These are phyloP conservation scores for Globisporangium perplexum DNA, from an alignment of 352 stramenopile species.

Conservation along the genomic window DNA sequence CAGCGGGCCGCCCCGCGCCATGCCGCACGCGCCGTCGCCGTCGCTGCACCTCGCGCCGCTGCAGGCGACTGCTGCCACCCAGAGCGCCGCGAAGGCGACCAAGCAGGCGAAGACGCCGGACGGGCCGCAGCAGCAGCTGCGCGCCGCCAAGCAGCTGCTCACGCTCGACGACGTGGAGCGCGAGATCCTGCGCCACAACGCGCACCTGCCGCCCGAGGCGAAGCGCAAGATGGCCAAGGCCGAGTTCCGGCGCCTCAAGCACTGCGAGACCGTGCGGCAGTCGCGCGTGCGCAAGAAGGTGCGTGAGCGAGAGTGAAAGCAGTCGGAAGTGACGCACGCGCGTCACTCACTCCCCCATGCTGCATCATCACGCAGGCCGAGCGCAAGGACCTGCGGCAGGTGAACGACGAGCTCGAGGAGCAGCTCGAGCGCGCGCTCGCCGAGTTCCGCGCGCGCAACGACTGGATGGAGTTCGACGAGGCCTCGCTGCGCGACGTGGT, in stretches of 20 bases:
- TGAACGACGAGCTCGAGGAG: conserved; percentile 55
- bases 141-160: conserved; percentile 23
- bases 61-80: conserved; percentile 5
- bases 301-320: too few species aligned
- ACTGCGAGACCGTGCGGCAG: conserved; percentile 75
- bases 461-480: conserved; percentile 59
- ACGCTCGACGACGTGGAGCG: conserved; percentile 63
- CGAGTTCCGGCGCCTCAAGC: conserved; percentile 69
- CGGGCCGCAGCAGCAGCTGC: conserved; percentile 1
- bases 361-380: conserved; percentile 16
- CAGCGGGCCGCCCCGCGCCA: conserved; percentile 13
- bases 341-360: too few species aligned
- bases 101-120: background rate
- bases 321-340: too few species aligned
- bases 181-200: conserved; percentile 34
- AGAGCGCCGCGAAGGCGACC: background rate
- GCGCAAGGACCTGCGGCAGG: conserved; percentile 41
- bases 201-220: conserved; percentile 31
- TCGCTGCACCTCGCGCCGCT: conserved; percentile 21
- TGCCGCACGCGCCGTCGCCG: conserved; percentile 31
- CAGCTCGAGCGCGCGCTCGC: conserved; percentile 31
- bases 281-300: conserved; percentile 75
- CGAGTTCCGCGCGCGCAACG: conserved; percentile 25
- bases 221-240: conserved; percentile 54
- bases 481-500: conserved; percentile 34